phyloP scores from a whole-genome alignment of 495 filamentous ascomycete genomes.

The Hyaloscypha hepaticicola region DNA sequence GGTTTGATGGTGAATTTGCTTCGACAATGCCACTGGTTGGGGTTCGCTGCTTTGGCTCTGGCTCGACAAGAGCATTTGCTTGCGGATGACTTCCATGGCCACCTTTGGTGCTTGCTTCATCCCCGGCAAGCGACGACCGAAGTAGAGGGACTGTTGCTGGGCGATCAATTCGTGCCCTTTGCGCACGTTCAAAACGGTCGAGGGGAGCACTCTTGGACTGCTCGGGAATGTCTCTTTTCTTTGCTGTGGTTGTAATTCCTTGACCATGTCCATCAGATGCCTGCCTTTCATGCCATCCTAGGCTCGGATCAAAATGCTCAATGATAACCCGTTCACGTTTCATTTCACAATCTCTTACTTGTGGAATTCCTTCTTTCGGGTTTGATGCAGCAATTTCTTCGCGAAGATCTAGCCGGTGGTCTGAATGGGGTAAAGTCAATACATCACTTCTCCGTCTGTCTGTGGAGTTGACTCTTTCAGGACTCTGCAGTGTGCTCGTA shows the following conservation, averaged over 20 bases:
- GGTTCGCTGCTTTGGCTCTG: not conserved
- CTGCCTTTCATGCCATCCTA: conserved; percentile 12
- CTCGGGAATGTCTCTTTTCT: not conserved
- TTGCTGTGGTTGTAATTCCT: not conserved
- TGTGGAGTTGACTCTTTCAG: not conserved
- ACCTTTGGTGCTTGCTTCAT: not conserved
- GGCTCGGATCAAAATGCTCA: conserved; percentile 11
- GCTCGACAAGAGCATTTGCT: not conserved
- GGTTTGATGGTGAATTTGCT: not conserved
- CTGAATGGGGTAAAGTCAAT: not conserved
- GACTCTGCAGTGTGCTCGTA: not conserved
- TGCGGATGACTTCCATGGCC: not conserved
- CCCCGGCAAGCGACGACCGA: not conserved
- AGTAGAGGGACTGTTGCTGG: conserved; percentile 10
- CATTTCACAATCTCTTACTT: not conserved
- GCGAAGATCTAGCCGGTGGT: not conserved
- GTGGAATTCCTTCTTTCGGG: not conserved
- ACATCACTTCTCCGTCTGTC: not conserved
- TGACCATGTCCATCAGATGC: not conserved
- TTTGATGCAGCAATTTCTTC: not conserved
- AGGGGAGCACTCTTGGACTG: conserved; percentile 9
- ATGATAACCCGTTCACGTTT: not conserved
- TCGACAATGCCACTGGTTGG: not conserved
- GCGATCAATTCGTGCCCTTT: conserved; percentile 23
- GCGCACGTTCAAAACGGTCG: conserved; percentile 20